Conservation (phyloP, 352 stramenopile genomes). For the Globisporangium cylindrosporum region DNA sequence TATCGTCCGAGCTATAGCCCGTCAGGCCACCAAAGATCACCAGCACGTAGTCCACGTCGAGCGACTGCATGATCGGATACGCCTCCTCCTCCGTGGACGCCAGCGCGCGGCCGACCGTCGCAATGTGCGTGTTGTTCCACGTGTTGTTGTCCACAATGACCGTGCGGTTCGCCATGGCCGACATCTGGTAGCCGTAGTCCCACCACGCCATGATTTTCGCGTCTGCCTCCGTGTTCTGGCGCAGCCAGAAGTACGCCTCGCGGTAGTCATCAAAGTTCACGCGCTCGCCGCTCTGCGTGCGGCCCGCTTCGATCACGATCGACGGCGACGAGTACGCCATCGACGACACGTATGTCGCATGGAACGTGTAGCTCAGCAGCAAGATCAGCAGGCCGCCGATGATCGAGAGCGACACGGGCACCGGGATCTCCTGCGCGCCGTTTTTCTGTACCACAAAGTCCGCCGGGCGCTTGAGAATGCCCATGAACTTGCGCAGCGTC, state of each 20-base stretch:
- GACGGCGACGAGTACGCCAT: constrained; percentile 91
- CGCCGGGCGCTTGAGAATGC: constrained; percentile 56
- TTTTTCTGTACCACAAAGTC: constrained; percentile 49
- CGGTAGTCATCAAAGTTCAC: constrained; percentile 97
- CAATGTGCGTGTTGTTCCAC: constrained; percentile 97
- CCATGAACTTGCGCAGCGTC: constrained; percentile 78
- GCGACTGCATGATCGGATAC: constrained; percentile 86
- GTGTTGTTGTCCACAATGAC: constrained; percentile 95
- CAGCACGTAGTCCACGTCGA: constrained; percentile 93
- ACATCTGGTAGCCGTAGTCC: constrained; percentile 93
- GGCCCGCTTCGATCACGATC: constrained; percentile 89
- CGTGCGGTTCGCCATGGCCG: constrained; percentile 88
- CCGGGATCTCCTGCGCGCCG: constrained; percentile 61
- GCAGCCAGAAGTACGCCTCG: constrained; percentile 91
- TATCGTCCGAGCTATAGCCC: constrained; percentile 87
- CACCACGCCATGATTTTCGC: constrained; percentile 90
- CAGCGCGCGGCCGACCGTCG: constrained; percentile 89
- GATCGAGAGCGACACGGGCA: constrained; percentile 52
- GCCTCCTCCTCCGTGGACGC: constrained; percentile 84
- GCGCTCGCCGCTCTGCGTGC: constrained; percentile 63
- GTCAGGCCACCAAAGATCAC: constrained; percentile 90
- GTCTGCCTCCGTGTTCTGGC: constrained; percentile 88
- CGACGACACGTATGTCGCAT: constrained; percentile 87
- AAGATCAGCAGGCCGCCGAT: constrained; percentile 62
- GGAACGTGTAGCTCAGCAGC: constrained; percentile 86